Evolutionary conservation across 73 alveolate species (phyloP).

Genomic region (Tetrahymena thermophila): DNA sequence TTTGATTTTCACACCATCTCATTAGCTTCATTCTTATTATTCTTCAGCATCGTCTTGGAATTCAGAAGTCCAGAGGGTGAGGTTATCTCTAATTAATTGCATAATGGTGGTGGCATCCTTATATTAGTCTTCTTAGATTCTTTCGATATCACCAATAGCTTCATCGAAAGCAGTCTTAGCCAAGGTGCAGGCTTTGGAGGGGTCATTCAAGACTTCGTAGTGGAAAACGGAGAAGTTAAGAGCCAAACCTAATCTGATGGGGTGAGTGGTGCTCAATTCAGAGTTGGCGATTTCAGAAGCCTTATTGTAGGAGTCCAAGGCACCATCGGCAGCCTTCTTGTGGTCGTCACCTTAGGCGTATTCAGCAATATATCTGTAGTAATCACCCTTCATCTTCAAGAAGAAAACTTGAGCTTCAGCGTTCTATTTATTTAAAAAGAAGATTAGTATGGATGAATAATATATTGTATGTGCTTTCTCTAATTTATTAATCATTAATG

Average conservation of each 20-base stretch:
- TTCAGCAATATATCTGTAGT: conserved; percentile 90
- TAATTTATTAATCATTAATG: background rate
- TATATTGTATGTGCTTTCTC: background rate
- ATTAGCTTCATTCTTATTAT: background rate
- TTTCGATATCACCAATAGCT: conserved; percentile 65
- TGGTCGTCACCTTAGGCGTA: conserved; percentile 73
- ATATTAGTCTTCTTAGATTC: conserved; percentile 51
- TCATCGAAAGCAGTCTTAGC: conserved; percentile 65
- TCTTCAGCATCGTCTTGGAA: conserved; percentile 33
- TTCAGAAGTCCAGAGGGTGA: conserved; percentile 54
- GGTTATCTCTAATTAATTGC: conserved; percentile 52
- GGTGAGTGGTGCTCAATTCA: conserved; percentile 73
- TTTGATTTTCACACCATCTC: background rate
- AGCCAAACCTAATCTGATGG: conserved; percentile 86
- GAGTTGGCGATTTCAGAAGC: conserved; percentile 71
- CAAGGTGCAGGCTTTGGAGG: conserved; percentile 63
- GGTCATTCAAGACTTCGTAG: conserved; percentile 78
- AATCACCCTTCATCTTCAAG: conserved; percentile 93
- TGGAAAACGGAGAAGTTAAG: conserved; percentile 86
- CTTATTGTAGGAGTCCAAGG: conserved; percentile 69
- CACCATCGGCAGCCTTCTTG: conserved; percentile 72
- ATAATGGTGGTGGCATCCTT: conserved; percentile 54
- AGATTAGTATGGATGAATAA: background rate
- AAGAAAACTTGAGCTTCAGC: conserved; percentile 86
- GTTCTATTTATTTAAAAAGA: background rate